Evolutionary conservation across 257 asterid genomes (phyloP).

Genomic region (Datura wrightii): DNA sequence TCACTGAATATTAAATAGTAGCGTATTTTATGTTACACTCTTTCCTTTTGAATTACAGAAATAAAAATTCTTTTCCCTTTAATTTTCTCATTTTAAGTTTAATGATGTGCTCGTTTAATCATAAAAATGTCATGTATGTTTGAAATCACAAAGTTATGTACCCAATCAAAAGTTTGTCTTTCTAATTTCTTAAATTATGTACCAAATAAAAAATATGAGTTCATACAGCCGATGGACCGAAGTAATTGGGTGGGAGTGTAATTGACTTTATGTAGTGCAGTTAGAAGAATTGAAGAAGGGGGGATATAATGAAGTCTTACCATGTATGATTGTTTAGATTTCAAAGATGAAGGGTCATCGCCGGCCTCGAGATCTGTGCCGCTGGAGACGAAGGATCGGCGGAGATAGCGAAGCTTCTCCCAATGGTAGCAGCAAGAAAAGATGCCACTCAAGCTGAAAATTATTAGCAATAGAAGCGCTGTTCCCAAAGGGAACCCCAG

Average conservation of each 20-base stretch:
- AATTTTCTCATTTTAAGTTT: not conserved
- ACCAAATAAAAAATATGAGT: too few relatives aligned
- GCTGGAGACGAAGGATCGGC: conserved; percentile 45
- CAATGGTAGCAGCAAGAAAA: conserved; percentile 96
- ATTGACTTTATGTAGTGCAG: not conserved
- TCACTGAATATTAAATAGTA: not conserved
- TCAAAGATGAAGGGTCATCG: conserved; percentile 45
- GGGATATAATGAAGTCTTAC: conserved; percentile 37
- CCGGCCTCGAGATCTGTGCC: conserved; percentile 47
- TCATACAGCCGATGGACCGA: not conserved
- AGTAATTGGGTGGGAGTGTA: not conserved
- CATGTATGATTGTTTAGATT: conserved; percentile 51
- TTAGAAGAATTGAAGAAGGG: not conserved
- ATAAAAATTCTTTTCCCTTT: not conserved
- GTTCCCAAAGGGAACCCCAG: conserved; percentile 93
- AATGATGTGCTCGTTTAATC: not conserved
- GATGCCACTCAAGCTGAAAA: conserved; percentile 88
- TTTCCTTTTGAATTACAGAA: not conserved
- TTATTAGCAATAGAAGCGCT: conserved; percentile 74
- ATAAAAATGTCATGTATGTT: not conserved
- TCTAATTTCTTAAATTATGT: too few relatives aligned
- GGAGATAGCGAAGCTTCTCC: conserved; percentile 83
- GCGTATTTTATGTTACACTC: not conserved
- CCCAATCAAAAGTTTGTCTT: not conserved
- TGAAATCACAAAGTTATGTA: not conserved